These are phyloP conservation scores for Parmelia sp. DNA, from an alignment of 495 filamentous ascomycete genomes.

Conservation along the genomic window DNA sequence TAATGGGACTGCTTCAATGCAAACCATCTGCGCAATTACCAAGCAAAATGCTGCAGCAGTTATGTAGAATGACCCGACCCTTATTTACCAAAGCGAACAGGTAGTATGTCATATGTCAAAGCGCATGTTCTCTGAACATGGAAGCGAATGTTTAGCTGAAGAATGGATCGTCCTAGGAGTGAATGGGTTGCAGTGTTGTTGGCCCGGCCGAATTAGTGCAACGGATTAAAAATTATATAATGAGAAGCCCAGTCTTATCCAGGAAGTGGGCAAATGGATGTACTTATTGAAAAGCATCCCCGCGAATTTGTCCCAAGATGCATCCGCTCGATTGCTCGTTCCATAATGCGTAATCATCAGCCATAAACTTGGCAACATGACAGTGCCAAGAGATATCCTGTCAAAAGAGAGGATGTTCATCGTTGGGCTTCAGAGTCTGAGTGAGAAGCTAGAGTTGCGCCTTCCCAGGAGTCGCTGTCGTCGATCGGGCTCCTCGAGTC, in stretches of 20 bases:
- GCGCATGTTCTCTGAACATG: conserved; percentile 9
- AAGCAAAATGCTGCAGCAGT: conserved; percentile 20
- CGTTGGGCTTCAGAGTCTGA: conserved; percentile 48
- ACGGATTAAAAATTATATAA: conserved; percentile 12
- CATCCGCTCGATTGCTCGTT: not conserved
- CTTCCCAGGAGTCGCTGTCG: conserved; percentile 57
- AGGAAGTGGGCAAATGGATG: conserved; percentile 3
- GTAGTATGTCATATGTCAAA: conserved; percentile 3
- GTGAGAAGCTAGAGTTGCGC: conserved; percentile 51
- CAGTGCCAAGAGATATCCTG: conserved; percentile 8
- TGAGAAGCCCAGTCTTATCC: conserved; percentile 9
- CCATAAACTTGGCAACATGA: conserved; percentile 3
- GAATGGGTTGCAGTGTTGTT: conserved; percentile 2
- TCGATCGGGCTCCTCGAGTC: conserved; percentile 57
- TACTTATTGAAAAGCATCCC: conserved; percentile 1
- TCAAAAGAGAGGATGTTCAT: conserved; percentile 18
- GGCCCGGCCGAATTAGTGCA: conserved; percentile 4
- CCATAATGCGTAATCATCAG: conserved; percentile 4
- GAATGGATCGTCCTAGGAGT: conserved; percentile 3
- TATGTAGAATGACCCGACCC: conserved; percentile 4
- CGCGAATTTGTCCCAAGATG: not conserved
- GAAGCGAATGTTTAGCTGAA: conserved; percentile 17
- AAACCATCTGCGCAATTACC: conserved; percentile 7
- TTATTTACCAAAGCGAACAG: conserved; percentile 17
- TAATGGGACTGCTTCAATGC: conserved; percentile 1